Base-by-base conservation (phyloP, 805 yeast genomes). In the Metschnikowia matae region DNA sequence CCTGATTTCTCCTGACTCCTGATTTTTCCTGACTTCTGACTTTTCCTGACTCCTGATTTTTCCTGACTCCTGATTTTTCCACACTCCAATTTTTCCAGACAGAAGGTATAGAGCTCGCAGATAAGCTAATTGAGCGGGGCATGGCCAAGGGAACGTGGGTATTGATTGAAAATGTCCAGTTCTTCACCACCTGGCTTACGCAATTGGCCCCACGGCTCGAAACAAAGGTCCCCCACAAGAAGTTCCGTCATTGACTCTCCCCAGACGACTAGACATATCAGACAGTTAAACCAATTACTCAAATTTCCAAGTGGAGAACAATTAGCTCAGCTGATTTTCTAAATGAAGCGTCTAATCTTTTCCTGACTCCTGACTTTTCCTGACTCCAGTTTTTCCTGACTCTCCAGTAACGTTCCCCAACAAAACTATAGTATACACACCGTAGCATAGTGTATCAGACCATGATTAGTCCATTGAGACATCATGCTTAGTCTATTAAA, bases 101-200 rank as follows among this genome's bases (percentile, higher is more conserved):
- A 21, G 96, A 89, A 64, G 84, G 87, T 8, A 64, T 73, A 1
- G 77, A 70, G 2, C 67, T 73, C 38, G 91, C 92, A 0, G 79
- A 78, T 20, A 67, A 70, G 45, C 80, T 81, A n/a, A 67, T 89
- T 7, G 59, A 63, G 1, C 65, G 62, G 8, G 80, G 82, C 0
- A 61, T 75, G 1, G 67, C 62, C n/a, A 61, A 61, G 1, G 89
- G 88, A 0, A 58, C 64, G 1, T 89, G 96, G 96, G 64, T 92
- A 0, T 58, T 91, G 29, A 65, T 92, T 31, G 96, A 92, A 62
- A 91, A 91, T 60, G 70, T 88, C 11, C 96, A 92, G 52, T 77
- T 86, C 75, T 81, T 94, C 0, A 69, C 78, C 1, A 64, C 62
- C 3, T 85, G 96, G 89, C 67, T 87, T 26, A 79, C 75, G 13